These are phyloP conservation scores for Eimeria necatrix DNA, from an alignment of 169 alveolate genomes.

Conservation along the genomic window DNA sequence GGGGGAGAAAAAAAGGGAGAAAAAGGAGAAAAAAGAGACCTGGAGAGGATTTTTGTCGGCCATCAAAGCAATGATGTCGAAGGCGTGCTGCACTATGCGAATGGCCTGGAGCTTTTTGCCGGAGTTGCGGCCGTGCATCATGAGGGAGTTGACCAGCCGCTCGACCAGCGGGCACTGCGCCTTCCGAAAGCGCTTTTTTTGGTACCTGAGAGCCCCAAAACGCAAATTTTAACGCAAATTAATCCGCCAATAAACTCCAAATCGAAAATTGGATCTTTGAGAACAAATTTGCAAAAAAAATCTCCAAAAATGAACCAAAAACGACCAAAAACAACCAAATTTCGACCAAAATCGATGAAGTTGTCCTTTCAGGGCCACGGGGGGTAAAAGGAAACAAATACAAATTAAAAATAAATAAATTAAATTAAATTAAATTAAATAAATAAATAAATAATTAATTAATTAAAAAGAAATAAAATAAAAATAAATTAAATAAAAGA, in stretches of 20 bases:
- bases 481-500: no score
- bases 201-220: conserved; percentile 87
- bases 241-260: background rate
- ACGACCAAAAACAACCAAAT: background rate
- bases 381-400: background rate
- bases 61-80: conserved; percentile 98
- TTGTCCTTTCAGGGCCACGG: no score
- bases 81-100: conserved; percentile 98
- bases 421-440: no score
- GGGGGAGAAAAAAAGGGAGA: no score
- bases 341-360: no score
- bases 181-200: conserved; percentile 98
- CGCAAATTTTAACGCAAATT: background rate
- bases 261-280: background rate
- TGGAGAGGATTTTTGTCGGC: conserved; percentile 98
- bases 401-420: background rate
- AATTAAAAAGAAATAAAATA: no score
- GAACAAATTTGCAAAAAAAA: background rate
- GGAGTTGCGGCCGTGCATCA: conserved; percentile 96
- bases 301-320: background rate
- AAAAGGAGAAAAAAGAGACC: no score
- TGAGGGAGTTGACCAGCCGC: conserved; percentile 96
- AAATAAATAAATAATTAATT: no score
- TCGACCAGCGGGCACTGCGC: conserved; percentile 99
- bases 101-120: conserved; percentile 99